A percentile compares a stretch with the other conserved stretches of the same genome.
These are phyloP conservation scores for Acacia melanoxylon DNA, from an alignment of 306 rosid species.

Conservation along the genomic window DNA sequence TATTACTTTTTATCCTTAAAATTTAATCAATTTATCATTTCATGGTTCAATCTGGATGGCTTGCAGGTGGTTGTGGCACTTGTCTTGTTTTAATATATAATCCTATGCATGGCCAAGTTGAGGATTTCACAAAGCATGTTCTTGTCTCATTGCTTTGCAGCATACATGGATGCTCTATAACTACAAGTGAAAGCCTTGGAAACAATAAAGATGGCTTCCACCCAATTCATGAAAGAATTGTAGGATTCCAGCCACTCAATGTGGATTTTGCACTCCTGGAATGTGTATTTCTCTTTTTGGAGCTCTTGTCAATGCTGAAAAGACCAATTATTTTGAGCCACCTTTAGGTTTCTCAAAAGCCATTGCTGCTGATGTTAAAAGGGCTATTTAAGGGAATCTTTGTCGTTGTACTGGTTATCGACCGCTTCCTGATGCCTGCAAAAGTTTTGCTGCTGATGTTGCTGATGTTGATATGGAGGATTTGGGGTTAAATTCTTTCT, in stretches of 20 bases:
- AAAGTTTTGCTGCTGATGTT: conserved; percentile 77
- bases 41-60: conserved; percentile 12
- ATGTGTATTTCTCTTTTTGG: conserved; percentile 77
- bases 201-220: conserved; percentile 81
- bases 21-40: not conserved
- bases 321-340: conserved; percentile 48
- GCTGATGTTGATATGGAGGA: conserved; percentile 85
- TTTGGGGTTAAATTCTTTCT: conserved; percentile 78
- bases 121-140: conserved; percentile 64
- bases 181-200: conserved; percentile 85
- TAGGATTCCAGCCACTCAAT: conserved; percentile 91
- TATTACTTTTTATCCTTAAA: not conserved
- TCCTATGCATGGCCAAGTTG: conserved; percentile 52
- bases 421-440: conserved; percentile 84
- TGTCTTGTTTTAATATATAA: conserved; percentile 79
- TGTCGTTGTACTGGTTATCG: conserved; percentile 91
- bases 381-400: conserved; percentile 75
- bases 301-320: conserved; percentile 73
- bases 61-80: conserved; percentile 91
- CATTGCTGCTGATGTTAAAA: conserved; percentile 64
- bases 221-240: conserved; percentile 71
- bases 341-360: conserved; percentile 72
- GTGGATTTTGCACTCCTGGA: conserved; percentile 94
- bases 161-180: conserved; percentile 66
- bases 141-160: conserved; percentile 86